Percentiles rank a stretch among this genome's conserved stretches.
Conservation (phyloP, 768 basidiomycete genomes). For the Leccinum incarnatum region DNA sequence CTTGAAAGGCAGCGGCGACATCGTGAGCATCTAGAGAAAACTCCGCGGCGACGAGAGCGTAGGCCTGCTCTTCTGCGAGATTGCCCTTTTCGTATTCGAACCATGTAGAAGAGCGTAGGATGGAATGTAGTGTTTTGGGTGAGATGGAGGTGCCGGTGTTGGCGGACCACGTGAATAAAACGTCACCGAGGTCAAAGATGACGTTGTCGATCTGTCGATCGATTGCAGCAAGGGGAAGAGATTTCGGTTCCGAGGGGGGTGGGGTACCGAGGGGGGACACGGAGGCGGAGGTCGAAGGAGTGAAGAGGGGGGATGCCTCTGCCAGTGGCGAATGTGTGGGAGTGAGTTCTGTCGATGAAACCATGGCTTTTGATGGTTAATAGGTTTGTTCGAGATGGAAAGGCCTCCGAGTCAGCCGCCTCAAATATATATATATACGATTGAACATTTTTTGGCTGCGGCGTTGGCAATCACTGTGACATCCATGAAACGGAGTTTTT, state of each 20-base stretch:
- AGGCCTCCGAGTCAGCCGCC: too few relatives aligned
- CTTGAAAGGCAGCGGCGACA: constrained; percentile 7
- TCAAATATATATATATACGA: neutral
- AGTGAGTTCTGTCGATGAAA: neutral
- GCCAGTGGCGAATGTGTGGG: neutral
- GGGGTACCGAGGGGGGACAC: constrained; percentile 3
- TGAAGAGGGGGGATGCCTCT: constrained; percentile 1
- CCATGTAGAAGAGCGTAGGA: constrained; percentile 18
- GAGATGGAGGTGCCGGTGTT: constrained; percentile 13
- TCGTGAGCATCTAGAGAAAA: constrained; percentile 18
- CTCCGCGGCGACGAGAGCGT: constrained; percentile 6
- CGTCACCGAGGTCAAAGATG: constrained; percentile 23
- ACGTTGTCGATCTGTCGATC: constrained; percentile 22
- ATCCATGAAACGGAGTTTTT: neutral
- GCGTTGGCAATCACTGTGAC: neutral
- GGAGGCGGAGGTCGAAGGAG: neutral
- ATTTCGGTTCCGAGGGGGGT: constrained; percentile 3
- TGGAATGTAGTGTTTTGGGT: constrained; percentile 6
- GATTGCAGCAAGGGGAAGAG: neutral
- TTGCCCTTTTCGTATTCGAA: constrained; percentile 26
- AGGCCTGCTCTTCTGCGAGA: constrained; percentile 9
- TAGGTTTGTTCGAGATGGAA: neutral
- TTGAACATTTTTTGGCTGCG: neutral
- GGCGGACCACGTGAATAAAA: constrained; percentile 23
- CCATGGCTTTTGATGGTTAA: neutral